Conservation (phyloP, 306 rosid genomes). For the Cyamopsis tetragonoloba region DNA sequence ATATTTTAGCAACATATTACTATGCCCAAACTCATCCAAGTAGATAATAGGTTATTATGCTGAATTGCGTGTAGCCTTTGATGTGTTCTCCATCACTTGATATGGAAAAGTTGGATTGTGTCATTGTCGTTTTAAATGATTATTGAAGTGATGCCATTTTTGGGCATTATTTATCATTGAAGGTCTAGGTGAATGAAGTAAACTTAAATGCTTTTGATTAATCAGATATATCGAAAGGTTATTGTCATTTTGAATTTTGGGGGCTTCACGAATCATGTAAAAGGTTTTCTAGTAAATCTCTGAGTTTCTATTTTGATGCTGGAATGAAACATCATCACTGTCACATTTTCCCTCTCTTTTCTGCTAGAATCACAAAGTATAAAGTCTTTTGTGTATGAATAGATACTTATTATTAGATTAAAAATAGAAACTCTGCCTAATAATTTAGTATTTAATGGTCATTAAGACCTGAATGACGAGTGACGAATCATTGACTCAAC, state of each 20-base stretch:
- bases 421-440: background rate
- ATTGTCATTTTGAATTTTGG: background rate
- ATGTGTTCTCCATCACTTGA: background rate
- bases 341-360: background rate
- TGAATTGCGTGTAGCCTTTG: background rate
- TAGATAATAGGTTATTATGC: background rate
- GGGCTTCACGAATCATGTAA: background rate
- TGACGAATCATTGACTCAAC: background rate
- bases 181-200: background rate
- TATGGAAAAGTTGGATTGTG: background rate
- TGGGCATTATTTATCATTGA: background rate
- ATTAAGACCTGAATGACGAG: background rate
- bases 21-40: background rate
- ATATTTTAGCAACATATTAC: background rate
- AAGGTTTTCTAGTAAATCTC: background rate
- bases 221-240: background rate
- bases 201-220: background rate
- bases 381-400: background rate
- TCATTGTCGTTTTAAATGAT: background rate
- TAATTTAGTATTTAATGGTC: background rate
- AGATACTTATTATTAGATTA: background rate
- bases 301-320: background rate
- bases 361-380: background rate
- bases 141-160: conserved; percentile 2
- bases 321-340: background rate